Base-by-base conservation (phyloP, 225 moss, liverwort and hornwort genomes). In the Lunularia cruciata region DNA sequence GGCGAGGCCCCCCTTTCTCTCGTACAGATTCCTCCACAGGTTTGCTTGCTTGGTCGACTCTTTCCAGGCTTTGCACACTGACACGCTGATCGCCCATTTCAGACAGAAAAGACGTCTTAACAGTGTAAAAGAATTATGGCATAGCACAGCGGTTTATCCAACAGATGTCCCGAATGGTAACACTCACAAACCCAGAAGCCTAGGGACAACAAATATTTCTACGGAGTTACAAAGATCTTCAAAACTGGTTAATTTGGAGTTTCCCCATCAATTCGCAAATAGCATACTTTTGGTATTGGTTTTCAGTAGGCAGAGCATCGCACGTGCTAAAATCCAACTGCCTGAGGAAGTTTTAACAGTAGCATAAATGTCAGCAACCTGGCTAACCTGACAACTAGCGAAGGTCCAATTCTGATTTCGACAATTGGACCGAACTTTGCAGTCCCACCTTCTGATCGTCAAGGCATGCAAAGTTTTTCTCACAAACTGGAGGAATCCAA, bases 51-150 rank as follows among this genome's bases (percentile, higher is more conserved):
- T 68, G 5, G 54, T 69, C 70, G 69, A 14, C 28, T 23, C 46
- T 19, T 54, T 78, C 78, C 78, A 78, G 20, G 37, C 62, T 62
- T 69, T 78, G 60, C 78, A 73, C 27, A 78, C 78, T 78, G 63
- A 13, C 36, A 60, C n/a, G 16, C 10, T 26, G n/a, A 19, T 2
- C 68, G 37, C 31, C 52, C 48, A 67, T 9, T 15, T 28, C 6
- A 55, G 32, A 45, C 22, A 58, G 1, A 26, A 54, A 23, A 54
- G 15, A 57, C 31, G 23, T 20, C 23, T 38, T 52, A 28, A 42
- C 8, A 27, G 23, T 30, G 16, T 15, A 53, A 53, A 19, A n/a
- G n/a, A n/a, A 57, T n/a, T 25, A 3, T 3, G 26, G 8, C 26
- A 25, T 4, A 26, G 6, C 25, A 27, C 25, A 6, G 16, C 8